Base-by-base conservation (phyloP, 331 rosid genomes). In the Ulmus americana region DNA sequence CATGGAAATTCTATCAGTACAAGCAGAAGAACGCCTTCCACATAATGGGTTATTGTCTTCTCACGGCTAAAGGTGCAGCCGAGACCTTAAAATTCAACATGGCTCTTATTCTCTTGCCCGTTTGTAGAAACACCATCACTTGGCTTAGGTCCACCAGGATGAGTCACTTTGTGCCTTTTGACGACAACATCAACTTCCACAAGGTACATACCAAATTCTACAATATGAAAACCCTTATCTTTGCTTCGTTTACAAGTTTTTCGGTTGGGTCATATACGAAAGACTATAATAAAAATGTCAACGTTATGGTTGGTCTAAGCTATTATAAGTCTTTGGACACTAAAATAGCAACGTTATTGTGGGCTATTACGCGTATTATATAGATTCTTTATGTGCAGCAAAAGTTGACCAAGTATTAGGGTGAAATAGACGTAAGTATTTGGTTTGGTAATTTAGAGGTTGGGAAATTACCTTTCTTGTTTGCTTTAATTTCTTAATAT, bases 171-270 rank as follows among this genome's bases (percentile, higher is more conserved):
- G 64, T 94, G 50, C 99, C 97, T 55, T 94, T 94, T 64, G 97
- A 94, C 75, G 99, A 94, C 88, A 94, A 90, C 78, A 94, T 94
- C 77, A 94, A 94, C 83, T 87, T 94, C 77, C 99, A 94, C 53
- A 90, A 94, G 99, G 99, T 94, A 81, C 63, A 53, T 71, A 64
- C 0, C 55, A 18, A 48, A 39, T 56, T 14, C 35, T 28, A 28
- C 35, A 28, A 28, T 28, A 3, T 28, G 35, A 28, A 3, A 39
- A 53, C 73, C 73, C 38, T 45, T 46, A 9, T 44, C 54, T 59
- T 63, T 57, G 58, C 59, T 73, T 68, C 6, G 22, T 74, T 59
- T 54, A 59, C 50, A 70, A 42, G 59, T 49, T 13, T 46, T 12
- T 42, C 5, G 18, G 8, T 54, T 53, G 44, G 63, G 65, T 56